phyloP scores from a whole-genome alignment of 805 yeast species.

The Zygosaccharomyces gambellarensis region DNA sequence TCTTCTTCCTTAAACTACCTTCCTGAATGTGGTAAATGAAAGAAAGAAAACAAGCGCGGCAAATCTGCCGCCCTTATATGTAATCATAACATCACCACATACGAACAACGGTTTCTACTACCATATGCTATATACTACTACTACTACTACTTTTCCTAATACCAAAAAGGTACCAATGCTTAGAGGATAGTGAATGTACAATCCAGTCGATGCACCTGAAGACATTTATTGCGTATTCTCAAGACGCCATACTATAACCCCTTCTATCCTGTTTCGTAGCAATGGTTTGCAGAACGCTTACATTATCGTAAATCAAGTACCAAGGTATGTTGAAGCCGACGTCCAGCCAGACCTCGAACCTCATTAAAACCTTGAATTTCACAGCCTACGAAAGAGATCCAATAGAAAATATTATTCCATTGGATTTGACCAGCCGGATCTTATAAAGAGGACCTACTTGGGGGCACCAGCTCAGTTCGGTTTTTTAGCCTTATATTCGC shows the following conservation, averaged over 20 bases:
- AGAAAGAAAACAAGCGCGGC: conserved; percentile 1
- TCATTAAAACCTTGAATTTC: not conserved
- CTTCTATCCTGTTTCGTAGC: not conserved
- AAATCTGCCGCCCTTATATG: not conserved
- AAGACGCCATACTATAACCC: too few species aligned
- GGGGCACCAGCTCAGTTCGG: not conserved
- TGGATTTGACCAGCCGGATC: not conserved
- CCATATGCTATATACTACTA: not conserved
- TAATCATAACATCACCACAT: not conserved
- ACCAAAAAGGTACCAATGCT: not conserved
- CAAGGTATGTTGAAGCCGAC: not conserved
- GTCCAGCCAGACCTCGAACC: not conserved
- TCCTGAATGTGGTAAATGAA: not conserved
- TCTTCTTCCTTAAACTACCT: too few species aligned
- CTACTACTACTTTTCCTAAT: not conserved
- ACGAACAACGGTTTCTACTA: not conserved
- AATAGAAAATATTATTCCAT: not conserved
- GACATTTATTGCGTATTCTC: not conserved
- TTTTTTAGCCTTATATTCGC: not conserved
- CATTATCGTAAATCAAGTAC: not conserved
- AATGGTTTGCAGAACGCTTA: not conserved
- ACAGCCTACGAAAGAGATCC: not conserved
- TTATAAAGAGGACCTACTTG: not conserved
- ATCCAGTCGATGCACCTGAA: not conserved
- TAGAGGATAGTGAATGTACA: not conserved